A percentile compares a stretch with the other conserved stretches of the same genome.
Evolutionary conservation across 306 rosid genomes (phyloP).

Genomic region (Cicer judaicum): DNA sequence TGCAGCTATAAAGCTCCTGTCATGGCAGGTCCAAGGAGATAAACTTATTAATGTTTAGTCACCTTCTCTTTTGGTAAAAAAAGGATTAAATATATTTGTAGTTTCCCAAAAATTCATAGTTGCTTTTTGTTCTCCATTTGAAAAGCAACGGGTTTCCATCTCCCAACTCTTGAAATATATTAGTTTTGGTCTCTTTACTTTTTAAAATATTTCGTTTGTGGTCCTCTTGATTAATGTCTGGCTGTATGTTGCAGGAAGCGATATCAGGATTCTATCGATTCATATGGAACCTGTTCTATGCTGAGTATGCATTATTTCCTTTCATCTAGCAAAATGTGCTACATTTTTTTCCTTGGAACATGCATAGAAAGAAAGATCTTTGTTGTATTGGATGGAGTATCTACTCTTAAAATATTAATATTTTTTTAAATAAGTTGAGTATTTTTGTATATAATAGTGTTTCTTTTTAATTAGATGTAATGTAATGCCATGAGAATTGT

Average conservation of each 20-base stretch:
- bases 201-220: too few species aligned
- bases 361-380: constrained; percentile 15
- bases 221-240: constrained; percentile 12
- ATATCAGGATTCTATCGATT: constrained; percentile 81
- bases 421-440: neutral
- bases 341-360: constrained; percentile 15
- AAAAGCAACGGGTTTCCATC: too few species aligned
- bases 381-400: constrained; percentile 22
- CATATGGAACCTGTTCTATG: constrained; percentile 93
- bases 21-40: too few species aligned
- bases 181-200: too few species aligned
- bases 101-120: too few species aligned
- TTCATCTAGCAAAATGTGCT: constrained; percentile 59
- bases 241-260: constrained; percentile 78
- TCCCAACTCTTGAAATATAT: too few species aligned
- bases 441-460: constrained; percentile 23
- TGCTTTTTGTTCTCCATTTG: too few species aligned
- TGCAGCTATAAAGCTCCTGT: too few species aligned
- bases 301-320: constrained; percentile 88
- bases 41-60: too few species aligned
- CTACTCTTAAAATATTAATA: neutral
- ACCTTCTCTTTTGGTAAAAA: too few species aligned
- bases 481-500: constrained; percentile 27
- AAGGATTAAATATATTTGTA: too few species aligned
- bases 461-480: constrained; percentile 25